Percentiles rank a stretch among this genome's conserved stretches.
Evolutionary conservation across 2,329 filamentous ascomycete species (phyloP).

Genomic region (Aureobasidium musti): DNA sequence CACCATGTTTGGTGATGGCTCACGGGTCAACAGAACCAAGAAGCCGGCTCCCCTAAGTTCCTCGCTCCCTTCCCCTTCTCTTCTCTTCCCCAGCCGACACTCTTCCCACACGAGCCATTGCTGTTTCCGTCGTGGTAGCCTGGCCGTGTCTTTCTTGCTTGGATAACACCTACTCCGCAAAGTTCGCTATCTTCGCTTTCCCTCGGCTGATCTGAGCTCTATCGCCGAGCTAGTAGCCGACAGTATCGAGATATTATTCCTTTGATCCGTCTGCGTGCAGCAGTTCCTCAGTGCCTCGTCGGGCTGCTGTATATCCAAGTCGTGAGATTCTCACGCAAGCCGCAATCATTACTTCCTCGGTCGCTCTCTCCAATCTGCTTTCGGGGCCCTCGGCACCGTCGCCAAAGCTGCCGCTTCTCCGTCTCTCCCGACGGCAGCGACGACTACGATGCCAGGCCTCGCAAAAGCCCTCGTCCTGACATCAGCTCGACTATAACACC

Average conservation of each 20-base stretch:
- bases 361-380: slow-evolving; percentile 26
- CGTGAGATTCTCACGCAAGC: slow-evolving; percentile 28
- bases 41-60: slow-evolving; percentile 15
- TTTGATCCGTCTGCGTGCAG: slow-evolving; percentile 25
- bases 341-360: slow-evolving; percentile 30
- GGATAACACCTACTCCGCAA: slow-evolving; percentile 23
- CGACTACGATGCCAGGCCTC: slow-evolving; percentile 23
- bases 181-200: slow-evolving; percentile 24
- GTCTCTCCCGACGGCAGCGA: slow-evolving; percentile 27
- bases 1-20: slow-evolving; percentile 11
- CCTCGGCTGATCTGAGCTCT: slow-evolving; percentile 25
- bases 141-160: slow-evolving; percentile 13
- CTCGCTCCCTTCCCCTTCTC: neutral
- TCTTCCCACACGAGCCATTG: neutral
- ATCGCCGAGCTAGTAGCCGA: slow-evolving; percentile 27
- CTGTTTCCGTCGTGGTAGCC: neutral
- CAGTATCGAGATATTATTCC: slow-evolving; percentile 17
- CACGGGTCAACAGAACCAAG: slow-evolving; percentile 21
- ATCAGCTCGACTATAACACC: slow-evolving; percentile 12
- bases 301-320: slow-evolving; percentile 20
- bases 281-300: neutral
- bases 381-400: slow-evolving; percentile 26
- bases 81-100: slow-evolving; percentile 1
- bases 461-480: slow-evolving; percentile 26
- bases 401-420: slow-evolving; percentile 27